phyloP scores from a whole-genome alignment of 1,284 basidiomycete species.

The Ganoderma meredithae region DNA sequence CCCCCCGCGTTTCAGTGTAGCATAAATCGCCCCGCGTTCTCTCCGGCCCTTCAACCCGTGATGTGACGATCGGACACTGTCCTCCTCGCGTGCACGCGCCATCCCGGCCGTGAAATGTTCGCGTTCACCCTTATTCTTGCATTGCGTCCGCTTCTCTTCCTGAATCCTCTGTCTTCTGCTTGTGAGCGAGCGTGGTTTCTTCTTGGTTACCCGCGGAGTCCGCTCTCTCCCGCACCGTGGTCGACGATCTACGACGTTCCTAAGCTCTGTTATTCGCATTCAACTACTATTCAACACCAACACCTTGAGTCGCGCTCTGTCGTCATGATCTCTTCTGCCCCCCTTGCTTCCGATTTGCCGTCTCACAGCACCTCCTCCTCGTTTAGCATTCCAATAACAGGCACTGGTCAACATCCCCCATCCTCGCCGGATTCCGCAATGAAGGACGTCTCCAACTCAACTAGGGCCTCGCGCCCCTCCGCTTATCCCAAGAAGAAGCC shows the following conservation, averaged over 20 bases:
- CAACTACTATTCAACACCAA: constrained; percentile 12
- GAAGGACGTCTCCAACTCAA: constrained; percentile 77
- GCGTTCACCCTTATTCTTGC: constrained; percentile 14
- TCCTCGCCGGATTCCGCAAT: constrained; percentile 53
- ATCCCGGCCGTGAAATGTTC: constrained; percentile 29
- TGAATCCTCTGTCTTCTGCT: constrained; percentile 5
- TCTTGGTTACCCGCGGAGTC: constrained; percentile 24
- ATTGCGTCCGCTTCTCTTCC: constrained; percentile 1
- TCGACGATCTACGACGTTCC: constrained; percentile 11
- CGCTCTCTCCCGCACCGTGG: constrained; percentile 9
- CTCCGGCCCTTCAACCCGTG: not conserved
- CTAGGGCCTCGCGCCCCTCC: constrained; percentile 64
- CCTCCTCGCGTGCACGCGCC: constrained; percentile 26
- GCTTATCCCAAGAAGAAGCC: constrained; percentile 84
- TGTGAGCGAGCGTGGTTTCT: constrained; percentile 7
- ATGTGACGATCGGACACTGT: constrained; percentile 37
- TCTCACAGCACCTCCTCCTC: constrained; percentile 40
- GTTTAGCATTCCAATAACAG: constrained; percentile 53
- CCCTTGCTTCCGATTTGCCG: constrained; percentile 15
- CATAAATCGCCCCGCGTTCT: not conserved
- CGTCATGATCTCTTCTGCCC: constrained; percentile 24
- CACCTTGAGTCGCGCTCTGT: constrained; percentile 17
- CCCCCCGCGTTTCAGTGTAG: constrained; percentile 6
- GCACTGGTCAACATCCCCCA: constrained; percentile 47
- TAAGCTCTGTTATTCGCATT: not conserved